These are phyloP conservation scores for Golubevia sp. DNA, from an alignment of 1,284 basidiomycete genomes.

Conservation along the genomic window DNA sequence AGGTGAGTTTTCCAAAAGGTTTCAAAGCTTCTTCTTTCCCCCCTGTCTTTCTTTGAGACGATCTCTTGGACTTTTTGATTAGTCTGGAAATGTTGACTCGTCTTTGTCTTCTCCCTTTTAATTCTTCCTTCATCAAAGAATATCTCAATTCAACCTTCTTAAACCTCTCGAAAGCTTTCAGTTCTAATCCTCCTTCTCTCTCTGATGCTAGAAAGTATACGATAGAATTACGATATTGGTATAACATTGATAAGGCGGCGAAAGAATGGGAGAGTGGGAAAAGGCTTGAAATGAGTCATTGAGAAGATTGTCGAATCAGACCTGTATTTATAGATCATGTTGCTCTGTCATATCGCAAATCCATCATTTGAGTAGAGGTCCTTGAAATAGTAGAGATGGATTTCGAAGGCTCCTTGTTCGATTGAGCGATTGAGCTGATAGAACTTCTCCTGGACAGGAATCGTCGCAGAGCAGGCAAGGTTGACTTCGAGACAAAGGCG, in stretches of 20 bases:
- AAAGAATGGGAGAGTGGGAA: conserved; percentile 52
- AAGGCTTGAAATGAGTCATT: conserved; percentile 44
- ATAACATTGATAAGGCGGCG: conserved; percentile 52
- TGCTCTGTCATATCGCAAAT: no score
- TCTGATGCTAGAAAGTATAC: conserved; percentile 27
- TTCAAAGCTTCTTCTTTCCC: neutral
- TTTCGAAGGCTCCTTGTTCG: no score
- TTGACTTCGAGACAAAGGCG: no score
- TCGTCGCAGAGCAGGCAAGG: no score
- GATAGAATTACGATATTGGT: conserved; percentile 53
- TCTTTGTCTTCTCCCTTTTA: neutral
- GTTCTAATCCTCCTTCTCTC: conserved; percentile 19
- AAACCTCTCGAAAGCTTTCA: conserved; percentile 32
- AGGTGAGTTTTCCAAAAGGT: conserved; percentile 4
- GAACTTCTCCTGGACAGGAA: no score
- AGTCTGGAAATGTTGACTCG: neutral
- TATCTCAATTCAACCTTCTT: conserved; percentile 23
- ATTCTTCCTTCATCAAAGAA: conserved; percentile 2
- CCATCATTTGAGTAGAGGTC: no score
- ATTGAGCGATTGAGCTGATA: no score
- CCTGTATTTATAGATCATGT: no score
- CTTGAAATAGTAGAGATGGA: no score
- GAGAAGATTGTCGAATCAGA: no score
- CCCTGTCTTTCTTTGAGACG: neutral
- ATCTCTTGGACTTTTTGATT: no score